Evolutionary conservation across 306 rosid species (phyloP).

Genomic region (Potentilla sterilis): DNA sequence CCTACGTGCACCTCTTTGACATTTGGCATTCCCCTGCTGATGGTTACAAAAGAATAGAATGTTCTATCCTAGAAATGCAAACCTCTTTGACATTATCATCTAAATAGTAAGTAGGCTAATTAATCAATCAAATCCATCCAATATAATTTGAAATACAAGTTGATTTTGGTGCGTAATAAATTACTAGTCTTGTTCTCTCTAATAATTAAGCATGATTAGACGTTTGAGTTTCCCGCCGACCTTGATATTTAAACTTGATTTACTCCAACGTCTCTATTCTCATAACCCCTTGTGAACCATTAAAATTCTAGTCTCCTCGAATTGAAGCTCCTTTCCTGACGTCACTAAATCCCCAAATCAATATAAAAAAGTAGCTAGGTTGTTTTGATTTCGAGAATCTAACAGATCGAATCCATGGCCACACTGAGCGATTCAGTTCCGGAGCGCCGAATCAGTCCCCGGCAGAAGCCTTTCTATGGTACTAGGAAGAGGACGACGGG

Average conservation of each 20-base stretch:
- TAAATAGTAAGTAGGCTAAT: no score
- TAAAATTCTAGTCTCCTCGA: neutral
- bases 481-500: slow-evolving; percentile 7
- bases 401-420: slow-evolving; percentile 8
- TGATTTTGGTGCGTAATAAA: no score
- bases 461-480: slow-evolving; percentile 29
- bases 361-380: neutral
- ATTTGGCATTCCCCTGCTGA: no score
- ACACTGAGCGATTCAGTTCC: neutral
- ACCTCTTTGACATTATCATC: no score
- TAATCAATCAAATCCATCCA: no score
- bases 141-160: no score
- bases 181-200: no score
- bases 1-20: no score
- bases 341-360: neutral
- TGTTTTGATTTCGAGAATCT: neutral
- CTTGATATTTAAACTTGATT: neutral
- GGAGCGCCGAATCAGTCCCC: slow-evolving; percentile 21
- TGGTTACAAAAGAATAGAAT: no score
- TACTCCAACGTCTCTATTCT: neutral
- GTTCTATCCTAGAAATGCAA: no score
- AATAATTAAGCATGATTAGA: no score
- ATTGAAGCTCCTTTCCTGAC: neutral
- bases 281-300: neutral
- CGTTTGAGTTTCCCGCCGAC: neutral